Conservation (phyloP, 169 alveolate genomes). For the Eimeria falciformis region DNA sequence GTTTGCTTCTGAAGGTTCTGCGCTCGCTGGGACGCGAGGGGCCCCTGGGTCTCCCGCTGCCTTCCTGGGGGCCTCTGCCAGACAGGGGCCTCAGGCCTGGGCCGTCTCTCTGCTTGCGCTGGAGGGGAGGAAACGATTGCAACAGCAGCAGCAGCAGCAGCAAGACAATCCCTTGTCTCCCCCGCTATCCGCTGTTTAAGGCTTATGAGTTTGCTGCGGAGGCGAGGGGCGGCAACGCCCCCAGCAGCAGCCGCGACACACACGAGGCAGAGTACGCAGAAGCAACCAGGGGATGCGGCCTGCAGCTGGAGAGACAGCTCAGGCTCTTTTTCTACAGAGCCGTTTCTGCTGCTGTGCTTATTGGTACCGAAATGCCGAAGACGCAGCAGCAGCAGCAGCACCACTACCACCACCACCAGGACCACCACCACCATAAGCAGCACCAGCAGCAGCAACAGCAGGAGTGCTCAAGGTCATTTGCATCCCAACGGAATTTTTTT, state of each 20-base stretch:
- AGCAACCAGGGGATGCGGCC: constrained; percentile 78
- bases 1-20: constrained; percentile 60
- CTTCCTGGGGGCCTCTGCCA: neutral
- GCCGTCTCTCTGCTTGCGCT: constrained; percentile 18
- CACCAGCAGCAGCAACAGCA: neutral
- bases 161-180: constrained; percentile 25
- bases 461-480: neutral
- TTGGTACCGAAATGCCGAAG: constrained; percentile 1
- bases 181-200: constrained; percentile 5
- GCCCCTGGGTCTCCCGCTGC: constrained; percentile 50
- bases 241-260: neutral
- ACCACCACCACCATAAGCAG: neutral
- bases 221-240: neutral
- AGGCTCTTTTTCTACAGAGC: constrained; percentile 65
- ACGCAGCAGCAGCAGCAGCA: constrained; percentile 35
- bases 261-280: constrained; percentile 18
- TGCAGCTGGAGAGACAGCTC: constrained; percentile 77
- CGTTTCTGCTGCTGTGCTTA: constrained; percentile 63
- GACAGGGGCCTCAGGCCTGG: constrained; percentile 4
- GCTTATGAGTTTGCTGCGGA: constrained; percentile 27
- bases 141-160: constrained; percentile 31
- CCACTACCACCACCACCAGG: neutral
- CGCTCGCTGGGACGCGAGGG: constrained; percentile 73
- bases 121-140: neutral
- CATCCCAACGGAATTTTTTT: neutral